These are phyloP conservation scores for Fusarium heterosporum DNA, from an alignment of 2,329 filamentous ascomycete species.

Conservation along the genomic window DNA sequence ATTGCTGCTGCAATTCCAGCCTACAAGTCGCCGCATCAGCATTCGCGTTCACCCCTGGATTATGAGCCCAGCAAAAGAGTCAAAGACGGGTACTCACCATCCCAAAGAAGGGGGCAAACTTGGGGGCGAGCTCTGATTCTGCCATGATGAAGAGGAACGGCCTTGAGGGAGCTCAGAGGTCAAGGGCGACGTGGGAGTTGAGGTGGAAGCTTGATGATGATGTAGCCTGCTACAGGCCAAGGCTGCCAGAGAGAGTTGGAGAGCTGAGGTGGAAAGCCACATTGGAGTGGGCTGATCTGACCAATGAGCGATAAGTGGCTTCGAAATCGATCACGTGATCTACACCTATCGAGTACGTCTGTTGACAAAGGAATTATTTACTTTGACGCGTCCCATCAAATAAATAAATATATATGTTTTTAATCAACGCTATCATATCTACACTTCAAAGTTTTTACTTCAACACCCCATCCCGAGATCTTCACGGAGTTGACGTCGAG, in stretches of 20 bases:
- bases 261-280: conserved; percentile 43
- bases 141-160: conserved; percentile 57
- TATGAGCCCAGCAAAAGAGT: conserved; percentile 6
- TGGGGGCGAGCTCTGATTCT: conserved; percentile 72
- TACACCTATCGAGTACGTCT: background rate
- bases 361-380: background rate
- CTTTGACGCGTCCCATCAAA: background rate
- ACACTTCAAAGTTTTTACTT: background rate
- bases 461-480: background rate
- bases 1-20: conserved; percentile 84
- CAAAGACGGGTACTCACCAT: conserved; percentile 70
- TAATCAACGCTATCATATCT: background rate
- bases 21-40: conserved; percentile 57
- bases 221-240: conserved; percentile 45
- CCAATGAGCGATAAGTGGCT: conserved; percentile 33
- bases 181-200: conserved; percentile 37
- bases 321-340: conserved; percentile 27
- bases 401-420: background rate
- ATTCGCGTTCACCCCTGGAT: conserved; percentile 30
- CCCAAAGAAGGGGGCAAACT: conserved; percentile 89
- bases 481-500: background rate
- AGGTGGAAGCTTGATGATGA: conserved; percentile 46
- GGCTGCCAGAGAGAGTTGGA: conserved; percentile 38
- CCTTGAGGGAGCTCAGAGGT: conserved; percentile 35
- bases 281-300: background rate